Evolutionary conservation across 1,139 yeast species (phyloP), one percentile per base, ranked within the genome.

Genomic region (Suzukiozyma palmioleophila): DNA sequence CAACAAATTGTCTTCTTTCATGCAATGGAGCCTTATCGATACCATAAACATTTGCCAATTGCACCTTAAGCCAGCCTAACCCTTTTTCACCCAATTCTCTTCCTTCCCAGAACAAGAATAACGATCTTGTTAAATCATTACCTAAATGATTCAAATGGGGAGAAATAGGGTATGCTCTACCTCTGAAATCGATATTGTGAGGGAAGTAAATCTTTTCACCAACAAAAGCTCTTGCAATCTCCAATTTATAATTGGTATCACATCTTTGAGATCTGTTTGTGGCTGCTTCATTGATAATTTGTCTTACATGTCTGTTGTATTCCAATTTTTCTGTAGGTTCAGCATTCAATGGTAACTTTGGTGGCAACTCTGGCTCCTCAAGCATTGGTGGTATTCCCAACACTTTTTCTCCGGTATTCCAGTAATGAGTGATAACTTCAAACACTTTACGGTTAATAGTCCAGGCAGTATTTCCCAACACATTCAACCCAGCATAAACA

Each of bases 141-240:
- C 97, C 97, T 49, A 92, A 69, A 61, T 92, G 97, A 52, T 77
- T 77, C 49, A 77, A 73, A 53, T 76, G 79, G 2, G 96, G 95
- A 1, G 96, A 83, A 35, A 92, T 66, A 4, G 98, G 97, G 56
- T 92, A 92, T 1, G 97, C 96, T 53, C 98, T 80, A 6, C 98
- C 98, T 60, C 98, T 75, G 58, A 90, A 90, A 60, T 92, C 98
- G 39, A 92, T 69, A 52, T 89, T 89, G 59, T 92, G 97, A 5
- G 98, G 97, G 67, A 90, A 87, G 59, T 80, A 90, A 54, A 92
- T 80, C 54, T 86, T 83, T 60, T 92, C 98, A 16, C 94, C 94
- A 31, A 83, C 66, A 52, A 83, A 88, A 0, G 96, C 97, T 50
- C 98, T 76, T 0, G 98, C 97, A 57, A 92, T 89, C 60, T 92